Conservation (phyloP, 2,329 filamentous ascomycete species). For the Colletotrichum eleusines region DNA sequence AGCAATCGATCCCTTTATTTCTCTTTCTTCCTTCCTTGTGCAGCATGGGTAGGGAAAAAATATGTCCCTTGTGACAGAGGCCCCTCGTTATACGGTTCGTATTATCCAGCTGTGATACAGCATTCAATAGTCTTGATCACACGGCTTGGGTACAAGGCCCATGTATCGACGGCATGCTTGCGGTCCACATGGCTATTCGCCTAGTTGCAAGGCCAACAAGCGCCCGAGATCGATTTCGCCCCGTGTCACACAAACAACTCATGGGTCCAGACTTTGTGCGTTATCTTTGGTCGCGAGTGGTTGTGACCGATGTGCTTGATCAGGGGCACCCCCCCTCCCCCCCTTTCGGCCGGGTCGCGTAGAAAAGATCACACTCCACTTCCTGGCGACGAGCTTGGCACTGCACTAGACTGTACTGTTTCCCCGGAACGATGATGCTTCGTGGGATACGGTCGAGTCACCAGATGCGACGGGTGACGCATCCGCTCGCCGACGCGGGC, state of each 20-base stretch:
- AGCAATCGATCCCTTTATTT: neutral
- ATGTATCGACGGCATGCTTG: neutral
- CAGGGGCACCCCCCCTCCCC: neutral
- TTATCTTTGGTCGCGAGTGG: neutral
- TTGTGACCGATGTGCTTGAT: neutral
- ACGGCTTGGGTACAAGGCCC: slow-evolving; percentile 12
- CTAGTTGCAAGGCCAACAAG: slow-evolving; percentile 7
- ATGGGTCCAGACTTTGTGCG: slow-evolving; percentile 6
- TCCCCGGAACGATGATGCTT: slow-evolving; percentile 9
- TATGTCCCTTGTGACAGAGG: neutral
- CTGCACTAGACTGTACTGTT: neutral
- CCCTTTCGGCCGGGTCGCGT: neutral
- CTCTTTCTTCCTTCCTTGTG: neutral
- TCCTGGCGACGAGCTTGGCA: neutral
- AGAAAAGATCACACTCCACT: neutral
- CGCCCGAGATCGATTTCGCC: neutral
- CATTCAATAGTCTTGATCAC: slow-evolving; percentile 37
- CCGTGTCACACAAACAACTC: slow-evolving; percentile 17
- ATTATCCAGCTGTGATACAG: slow-evolving; percentile 32
- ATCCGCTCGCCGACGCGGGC: slow-evolving; percentile 22
- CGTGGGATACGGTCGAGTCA: slow-evolving; percentile 25
- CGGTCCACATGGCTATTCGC: neutral
- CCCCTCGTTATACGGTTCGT: slow-evolving; percentile 1
- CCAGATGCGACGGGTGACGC: slow-evolving; percentile 14
- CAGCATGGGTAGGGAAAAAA: slow-evolving; percentile 3